Conservation (phyloP, 352 stramenopile genomes). For the Discostella stelligera region DNA sequence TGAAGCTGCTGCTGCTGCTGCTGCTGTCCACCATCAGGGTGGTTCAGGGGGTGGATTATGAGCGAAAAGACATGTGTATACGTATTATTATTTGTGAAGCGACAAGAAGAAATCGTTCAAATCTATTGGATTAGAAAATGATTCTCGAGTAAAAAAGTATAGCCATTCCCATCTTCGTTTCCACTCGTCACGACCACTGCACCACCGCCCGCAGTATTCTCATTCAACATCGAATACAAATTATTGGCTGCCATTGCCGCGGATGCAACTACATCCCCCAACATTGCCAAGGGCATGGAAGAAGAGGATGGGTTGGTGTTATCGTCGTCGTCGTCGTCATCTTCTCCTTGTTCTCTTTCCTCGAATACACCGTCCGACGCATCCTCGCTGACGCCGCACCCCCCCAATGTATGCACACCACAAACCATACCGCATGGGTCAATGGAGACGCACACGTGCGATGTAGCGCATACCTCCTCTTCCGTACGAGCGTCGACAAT, state of each 20-base stretch:
- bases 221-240: constrained; percentile 43
- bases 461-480: constrained; percentile 65
- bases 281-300: constrained; percentile 43
- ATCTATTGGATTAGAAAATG: constrained; percentile 45
- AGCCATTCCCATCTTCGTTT: constrained; percentile 19
- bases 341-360: constrained; percentile 24
- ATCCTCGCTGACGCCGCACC: constrained; percentile 5
- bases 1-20: not conserved
- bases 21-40: not conserved
- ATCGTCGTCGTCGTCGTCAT: not conserved
- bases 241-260: constrained; percentile 34
- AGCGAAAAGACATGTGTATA: constrained; percentile 1
- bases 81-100: not conserved
- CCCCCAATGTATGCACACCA: constrained; percentile 50
- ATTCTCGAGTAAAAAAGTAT: constrained; percentile 47
- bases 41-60: constrained; percentile 14
- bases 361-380: constrained; percentile 5
- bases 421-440: constrained; percentile 48
- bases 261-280: constrained; percentile 38
- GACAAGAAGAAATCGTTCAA: not conserved
- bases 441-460: constrained; percentile 59
- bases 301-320: not conserved
- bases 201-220: not conserved
- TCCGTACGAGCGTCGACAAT: constrained; percentile 66
- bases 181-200: not conserved